phyloP scores from a whole-genome alignment of 148 eudicot genomes.

The Persicaria tinctoria region DNA sequence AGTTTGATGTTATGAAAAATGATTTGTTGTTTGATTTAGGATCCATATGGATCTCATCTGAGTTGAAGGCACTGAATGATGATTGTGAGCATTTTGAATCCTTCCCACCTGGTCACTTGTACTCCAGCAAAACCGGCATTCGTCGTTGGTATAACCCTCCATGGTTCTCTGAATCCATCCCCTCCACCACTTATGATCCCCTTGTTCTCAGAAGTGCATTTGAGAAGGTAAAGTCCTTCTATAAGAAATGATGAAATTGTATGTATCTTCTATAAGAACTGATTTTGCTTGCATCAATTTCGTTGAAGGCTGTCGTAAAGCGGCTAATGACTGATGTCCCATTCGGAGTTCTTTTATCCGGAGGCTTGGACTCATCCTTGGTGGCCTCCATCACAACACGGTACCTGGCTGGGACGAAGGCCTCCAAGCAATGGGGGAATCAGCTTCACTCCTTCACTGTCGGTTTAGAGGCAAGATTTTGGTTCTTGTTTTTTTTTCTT shows the following conservation, averaged over 20 bases:
- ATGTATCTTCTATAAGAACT: no score
- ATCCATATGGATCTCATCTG: conserved; percentile 87
- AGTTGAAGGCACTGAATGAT: conserved; percentile 71
- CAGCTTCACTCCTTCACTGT: conserved; percentile 92
- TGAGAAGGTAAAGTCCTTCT: conserved; percentile 46
- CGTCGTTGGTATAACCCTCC: conserved; percentile 87
- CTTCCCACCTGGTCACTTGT: conserved; percentile 88
- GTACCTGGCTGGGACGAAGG: conserved; percentile 66
- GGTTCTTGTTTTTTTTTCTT: not conserved
- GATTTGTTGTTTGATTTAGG: conserved; percentile 28
- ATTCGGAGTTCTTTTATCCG: conserved; percentile 86
- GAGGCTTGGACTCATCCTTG: conserved; percentile 87
- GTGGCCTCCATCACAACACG: conserved; percentile 79
- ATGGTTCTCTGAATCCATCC: conserved; percentile 77
- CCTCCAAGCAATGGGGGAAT: conserved; percentile 77
- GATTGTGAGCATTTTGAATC: conserved; percentile 86
- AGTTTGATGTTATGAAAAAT: no score
- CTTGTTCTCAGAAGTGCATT: conserved; percentile 65
- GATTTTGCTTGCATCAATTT: no score
- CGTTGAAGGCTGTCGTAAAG: conserved; percentile 66
- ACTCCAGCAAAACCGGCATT: conserved; percentile 61
- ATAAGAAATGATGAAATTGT: not conserved
- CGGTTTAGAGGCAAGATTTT: conserved; percentile 61
- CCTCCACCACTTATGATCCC: conserved; percentile 84
- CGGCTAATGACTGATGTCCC: conserved; percentile 97